These are phyloP conservation scores for Wallacemonas rigidus DNA, from an alignment of 208 protist species.

Conservation along the genomic window DNA sequence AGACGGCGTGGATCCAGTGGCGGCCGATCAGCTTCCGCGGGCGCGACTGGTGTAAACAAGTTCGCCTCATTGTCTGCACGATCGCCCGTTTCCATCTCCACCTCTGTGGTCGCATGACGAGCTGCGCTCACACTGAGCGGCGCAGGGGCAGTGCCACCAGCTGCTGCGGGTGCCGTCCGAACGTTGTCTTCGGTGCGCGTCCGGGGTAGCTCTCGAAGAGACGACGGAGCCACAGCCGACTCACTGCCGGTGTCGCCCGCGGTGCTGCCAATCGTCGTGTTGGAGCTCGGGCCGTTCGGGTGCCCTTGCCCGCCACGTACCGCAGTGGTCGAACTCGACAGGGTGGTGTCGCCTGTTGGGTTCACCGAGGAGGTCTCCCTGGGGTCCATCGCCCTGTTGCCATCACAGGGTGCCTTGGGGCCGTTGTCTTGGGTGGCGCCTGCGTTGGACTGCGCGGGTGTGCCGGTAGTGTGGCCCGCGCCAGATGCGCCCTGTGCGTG, in stretches of 20 bases:
- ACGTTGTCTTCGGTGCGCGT: constrained; percentile 4
- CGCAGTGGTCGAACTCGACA: too few relatives aligned
- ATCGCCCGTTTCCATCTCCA: not conserved
- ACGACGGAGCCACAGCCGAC: not conserved
- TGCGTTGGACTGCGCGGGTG: too few relatives aligned
- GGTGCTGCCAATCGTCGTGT: not conserved
- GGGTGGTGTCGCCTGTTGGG: too few relatives aligned
- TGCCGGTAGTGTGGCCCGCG: too few relatives aligned
- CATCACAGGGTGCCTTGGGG: too few relatives aligned
- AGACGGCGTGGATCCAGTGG: constrained; percentile 15
- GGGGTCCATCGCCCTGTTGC: too few relatives aligned
- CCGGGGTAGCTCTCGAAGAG: not conserved
- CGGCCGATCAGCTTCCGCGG: constrained; percentile 4
- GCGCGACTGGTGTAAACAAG: not conserved
- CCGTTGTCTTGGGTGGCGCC: too few relatives aligned
- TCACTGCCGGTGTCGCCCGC: not conserved
- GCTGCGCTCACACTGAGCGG: too few relatives aligned
- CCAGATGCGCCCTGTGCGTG: not conserved
- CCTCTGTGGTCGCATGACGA: too few relatives aligned
- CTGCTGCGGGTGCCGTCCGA: not conserved
- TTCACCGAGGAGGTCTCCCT: too few relatives aligned
- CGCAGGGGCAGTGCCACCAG: too few relatives aligned
- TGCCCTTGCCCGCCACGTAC: not conserved
- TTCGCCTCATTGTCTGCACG: too few relatives aligned
- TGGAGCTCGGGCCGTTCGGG: not conserved